Percentiles rank a stretch among this genome's conserved stretches.
These are phyloP conservation scores for Neurospora sublineolata DNA, from an alignment of 495 filamentous ascomycete genomes.

Conservation along the genomic window DNA sequence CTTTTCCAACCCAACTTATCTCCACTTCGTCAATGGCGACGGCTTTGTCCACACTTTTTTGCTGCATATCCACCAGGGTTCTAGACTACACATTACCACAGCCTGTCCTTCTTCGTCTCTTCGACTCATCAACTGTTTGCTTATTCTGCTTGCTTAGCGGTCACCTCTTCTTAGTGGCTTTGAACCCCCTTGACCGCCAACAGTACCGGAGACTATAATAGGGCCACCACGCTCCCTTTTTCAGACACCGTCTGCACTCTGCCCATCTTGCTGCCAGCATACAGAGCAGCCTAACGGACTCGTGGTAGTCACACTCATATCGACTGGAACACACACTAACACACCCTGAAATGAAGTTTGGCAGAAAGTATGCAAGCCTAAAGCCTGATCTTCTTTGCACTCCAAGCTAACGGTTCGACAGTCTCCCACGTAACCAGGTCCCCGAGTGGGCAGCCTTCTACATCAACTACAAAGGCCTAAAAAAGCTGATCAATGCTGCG, in stretches of 20 bases:
- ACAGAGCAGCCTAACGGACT: neutral
- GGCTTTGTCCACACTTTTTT: neutral
- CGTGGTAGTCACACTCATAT: neutral
- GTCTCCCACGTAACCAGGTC: slow-evolving; percentile 83
- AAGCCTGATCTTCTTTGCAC: neutral
- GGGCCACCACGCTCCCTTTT: neutral
- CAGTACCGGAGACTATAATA: neutral
- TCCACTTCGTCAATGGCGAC: neutral
- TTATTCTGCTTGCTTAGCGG: neutral
- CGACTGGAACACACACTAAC: neutral
- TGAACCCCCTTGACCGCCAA: neutral
- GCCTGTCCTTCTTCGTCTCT: neutral
- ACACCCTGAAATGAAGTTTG: slow-evolving; percentile 60
- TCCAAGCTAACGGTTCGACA: slow-evolving; percentile 24
- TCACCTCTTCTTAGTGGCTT: neutral
- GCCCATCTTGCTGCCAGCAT: neutral
- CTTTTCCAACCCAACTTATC: neutral
- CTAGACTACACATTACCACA: neutral
- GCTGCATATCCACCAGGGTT: neutral
- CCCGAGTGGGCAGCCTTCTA: slow-evolving; percentile 90
- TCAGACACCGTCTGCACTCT: neutral
- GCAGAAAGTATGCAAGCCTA: slow-evolving; percentile 43
- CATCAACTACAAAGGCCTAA: slow-evolving; percentile 92
- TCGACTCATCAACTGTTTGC: neutral
- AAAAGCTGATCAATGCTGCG: slow-evolving; percentile 82